Conservation (phyloP, 306 rosid genomes). For the Nissolia schottii region DNA sequence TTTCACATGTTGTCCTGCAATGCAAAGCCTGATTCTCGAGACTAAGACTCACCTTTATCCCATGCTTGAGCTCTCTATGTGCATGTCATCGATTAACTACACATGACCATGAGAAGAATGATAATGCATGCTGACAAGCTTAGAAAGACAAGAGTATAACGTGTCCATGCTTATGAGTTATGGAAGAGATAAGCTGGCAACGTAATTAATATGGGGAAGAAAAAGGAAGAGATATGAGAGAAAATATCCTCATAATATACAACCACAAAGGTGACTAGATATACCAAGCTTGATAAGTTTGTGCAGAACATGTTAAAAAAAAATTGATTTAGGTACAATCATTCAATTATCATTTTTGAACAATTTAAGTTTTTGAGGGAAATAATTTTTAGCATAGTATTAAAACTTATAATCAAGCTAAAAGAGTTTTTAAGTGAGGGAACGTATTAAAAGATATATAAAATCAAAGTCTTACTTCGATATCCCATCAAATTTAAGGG, state of each 20-base stretch:
- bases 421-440: too few relatives aligned
- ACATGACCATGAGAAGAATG: neutral
- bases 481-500: too few relatives aligned
- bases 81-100: neutral
- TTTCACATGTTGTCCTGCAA: slow-evolving; percentile 83
- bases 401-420: too few relatives aligned
- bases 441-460: too few relatives aligned
- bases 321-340: too few relatives aligned
- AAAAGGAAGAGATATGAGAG: neutral
- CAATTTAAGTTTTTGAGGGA: too few relatives aligned
- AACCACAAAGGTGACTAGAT: neutral
- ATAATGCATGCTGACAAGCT: neutral
- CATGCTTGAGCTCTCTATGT: slow-evolving; percentile 25
- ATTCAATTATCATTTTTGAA: too few relatives aligned
- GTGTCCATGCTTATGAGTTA: neutral
- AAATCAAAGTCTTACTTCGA: too few relatives aligned
- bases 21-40: slow-evolving; percentile 72
- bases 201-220: too few relatives aligned
- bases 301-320: neutral
- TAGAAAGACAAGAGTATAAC: neutral
- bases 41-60: slow-evolving; percentile 42
- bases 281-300: neutral
- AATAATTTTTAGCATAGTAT: too few relatives aligned
- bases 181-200: neutral
- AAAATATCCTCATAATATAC: neutral